Conservation (phyloP, 176 grass and related monocot species). For the Poa pratensis region DNA sequence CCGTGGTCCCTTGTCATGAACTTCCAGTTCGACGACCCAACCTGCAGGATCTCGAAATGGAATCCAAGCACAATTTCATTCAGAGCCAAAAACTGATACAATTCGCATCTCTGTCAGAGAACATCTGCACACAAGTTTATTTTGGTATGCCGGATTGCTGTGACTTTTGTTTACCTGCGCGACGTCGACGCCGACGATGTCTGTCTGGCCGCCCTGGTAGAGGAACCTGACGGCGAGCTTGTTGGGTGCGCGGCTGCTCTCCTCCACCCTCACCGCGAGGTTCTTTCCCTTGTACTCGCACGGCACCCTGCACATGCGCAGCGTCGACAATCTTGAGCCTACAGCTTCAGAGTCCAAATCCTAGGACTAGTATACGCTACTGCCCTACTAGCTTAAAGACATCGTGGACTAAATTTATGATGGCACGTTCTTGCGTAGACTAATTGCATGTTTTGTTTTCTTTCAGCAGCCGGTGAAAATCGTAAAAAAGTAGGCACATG, state of each 20-base stretch:
- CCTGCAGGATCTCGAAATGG: slow-evolving; percentile 29
- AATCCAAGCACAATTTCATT: too few species aligned
- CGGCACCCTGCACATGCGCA: slow-evolving; percentile 59
- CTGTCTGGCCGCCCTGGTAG: slow-evolving; percentile 94
- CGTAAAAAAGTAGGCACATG: not conserved
- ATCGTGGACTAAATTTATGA: not conserved
- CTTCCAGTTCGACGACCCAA: slow-evolving; percentile 75
- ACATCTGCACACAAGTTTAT: too few species aligned
- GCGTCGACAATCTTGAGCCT: slow-evolving; percentile 20
- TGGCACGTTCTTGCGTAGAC: not conserved
- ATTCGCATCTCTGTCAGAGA: too few species aligned
- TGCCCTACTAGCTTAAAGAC: not conserved
- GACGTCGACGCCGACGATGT: slow-evolving; percentile 92
- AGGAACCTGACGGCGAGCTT: slow-evolving; percentile 74
- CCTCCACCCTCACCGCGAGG: slow-evolving; percentile 73
- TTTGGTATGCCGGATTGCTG: too few species aligned
- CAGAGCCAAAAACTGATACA: too few species aligned
- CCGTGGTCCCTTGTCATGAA: slow-evolving; percentile 86
- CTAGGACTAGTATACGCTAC: not conserved
- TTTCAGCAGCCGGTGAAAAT: not conserved
- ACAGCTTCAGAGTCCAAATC: not conserved
- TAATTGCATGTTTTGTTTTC: not conserved
- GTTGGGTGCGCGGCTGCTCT: slow-evolving; percentile 51
- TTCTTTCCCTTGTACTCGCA: slow-evolving; percentile 75
- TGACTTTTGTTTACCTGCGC: slow-evolving; percentile 54